These are phyloP conservation scores for Podaxis sp. DNA, from an alignment of 768 basidiomycete genomes.

Conservation along the genomic window DNA sequence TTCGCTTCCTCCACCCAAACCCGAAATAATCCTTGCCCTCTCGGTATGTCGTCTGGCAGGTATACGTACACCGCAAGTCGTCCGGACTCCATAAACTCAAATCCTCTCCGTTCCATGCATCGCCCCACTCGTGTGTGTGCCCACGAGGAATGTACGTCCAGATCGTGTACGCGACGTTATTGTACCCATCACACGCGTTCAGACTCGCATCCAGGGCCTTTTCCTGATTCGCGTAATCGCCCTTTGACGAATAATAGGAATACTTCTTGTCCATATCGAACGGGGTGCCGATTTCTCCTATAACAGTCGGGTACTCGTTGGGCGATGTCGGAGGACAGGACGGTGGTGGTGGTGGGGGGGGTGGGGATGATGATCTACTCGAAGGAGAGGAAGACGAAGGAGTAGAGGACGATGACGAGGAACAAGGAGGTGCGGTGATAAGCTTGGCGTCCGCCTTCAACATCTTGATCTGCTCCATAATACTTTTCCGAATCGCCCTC, in stretches of 20 bases:
- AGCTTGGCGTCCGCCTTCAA: slow-evolving; percentile 72
- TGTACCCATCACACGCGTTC: slow-evolving; percentile 74
- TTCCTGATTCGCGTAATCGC: slow-evolving; percentile 77
- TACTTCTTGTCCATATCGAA: slow-evolving; percentile 90
- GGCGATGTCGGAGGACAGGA: background rate
- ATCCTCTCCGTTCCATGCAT: slow-evolving; percentile 97
- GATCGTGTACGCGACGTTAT: slow-evolving; percentile 74
- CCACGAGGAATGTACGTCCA: slow-evolving; percentile 89
- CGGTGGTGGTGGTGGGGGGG: background rate
- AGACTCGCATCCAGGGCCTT: slow-evolving; percentile 85
- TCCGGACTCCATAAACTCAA: slow-evolving; percentile 84
- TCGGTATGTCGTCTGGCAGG: background rate
- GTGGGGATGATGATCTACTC: background rate
- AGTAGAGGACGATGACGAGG: background rate
- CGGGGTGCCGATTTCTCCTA: slow-evolving; percentile 95
- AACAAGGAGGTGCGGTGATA: slow-evolving; percentile 36
- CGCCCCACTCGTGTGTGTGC: slow-evolving; percentile 82
- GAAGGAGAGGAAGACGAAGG: background rate
- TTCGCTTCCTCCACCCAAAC: slow-evolving; percentile 17
- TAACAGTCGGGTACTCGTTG: slow-evolving; percentile 74
- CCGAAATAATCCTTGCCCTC: background rate
- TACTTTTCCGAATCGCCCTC: slow-evolving; percentile 69
- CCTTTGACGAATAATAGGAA: slow-evolving; percentile 60
- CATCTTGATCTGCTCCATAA: slow-evolving; percentile 81
- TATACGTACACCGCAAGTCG: slow-evolving; percentile 41